These are phyloP conservation scores for Citrus unshiu DNA, from an alignment of 345 rosid genomes.

Conservation along the genomic window DNA sequence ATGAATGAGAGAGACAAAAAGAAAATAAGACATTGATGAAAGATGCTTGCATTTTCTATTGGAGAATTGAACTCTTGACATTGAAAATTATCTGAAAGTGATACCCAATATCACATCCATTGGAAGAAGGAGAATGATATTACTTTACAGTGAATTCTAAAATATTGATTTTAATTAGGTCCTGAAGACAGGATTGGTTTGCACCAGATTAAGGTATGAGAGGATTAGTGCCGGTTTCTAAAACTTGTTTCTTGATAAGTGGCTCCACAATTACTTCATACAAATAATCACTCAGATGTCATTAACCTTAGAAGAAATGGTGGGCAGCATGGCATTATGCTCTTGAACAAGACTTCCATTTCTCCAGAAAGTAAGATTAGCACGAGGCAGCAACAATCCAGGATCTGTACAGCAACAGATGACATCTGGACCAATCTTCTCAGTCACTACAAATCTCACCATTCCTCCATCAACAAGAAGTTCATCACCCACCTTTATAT, in stretches of 20 bases:
- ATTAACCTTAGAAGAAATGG: slow-evolving; percentile 60
- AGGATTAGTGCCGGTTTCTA: neutral
- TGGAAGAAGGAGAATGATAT: neutral
- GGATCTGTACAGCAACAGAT: slow-evolving; percentile 62
- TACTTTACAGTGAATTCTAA: neutral
- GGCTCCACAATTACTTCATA: neutral
- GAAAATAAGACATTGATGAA: neutral
- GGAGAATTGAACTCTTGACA: neutral
- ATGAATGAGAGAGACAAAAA: neutral
- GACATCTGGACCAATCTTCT: slow-evolving; percentile 71
- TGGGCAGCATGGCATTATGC: slow-evolving; percentile 75
- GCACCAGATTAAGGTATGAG: neutral
- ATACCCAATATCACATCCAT: neutral
- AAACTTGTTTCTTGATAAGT: neutral
- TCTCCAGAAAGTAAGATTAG: slow-evolving; percentile 74
- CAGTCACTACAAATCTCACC: slow-evolving; percentile 64
- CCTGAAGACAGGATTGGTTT: neutral
- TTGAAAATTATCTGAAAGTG: neutral
- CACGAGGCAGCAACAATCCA: slow-evolving; percentile 61
- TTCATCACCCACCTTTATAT: slow-evolving; percentile 65
- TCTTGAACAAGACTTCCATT: slow-evolving; percentile 61
- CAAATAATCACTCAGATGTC: neutral
- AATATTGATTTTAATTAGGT: neutral
- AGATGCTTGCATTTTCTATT: neutral
- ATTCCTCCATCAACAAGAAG: slow-evolving; percentile 76